Percentiles rank a stretch among this genome's conserved stretches.
Conservation (phyloP, 176 grass and related monocot genomes). For the Oryza glaberrima region DNA sequence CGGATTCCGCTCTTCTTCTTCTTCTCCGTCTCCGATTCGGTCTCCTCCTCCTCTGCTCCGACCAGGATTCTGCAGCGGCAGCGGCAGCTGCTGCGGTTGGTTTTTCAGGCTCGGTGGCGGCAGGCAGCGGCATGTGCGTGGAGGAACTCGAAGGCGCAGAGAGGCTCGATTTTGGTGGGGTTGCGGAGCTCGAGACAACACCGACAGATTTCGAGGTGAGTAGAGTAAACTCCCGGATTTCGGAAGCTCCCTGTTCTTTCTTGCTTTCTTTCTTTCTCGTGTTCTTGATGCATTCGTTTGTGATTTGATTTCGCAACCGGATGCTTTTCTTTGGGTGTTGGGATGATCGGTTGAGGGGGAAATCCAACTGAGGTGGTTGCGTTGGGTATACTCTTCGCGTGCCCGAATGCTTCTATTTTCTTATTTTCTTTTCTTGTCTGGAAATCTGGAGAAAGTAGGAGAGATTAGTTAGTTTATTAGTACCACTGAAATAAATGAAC, state of each 20-base stretch:
- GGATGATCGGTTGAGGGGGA: not conserved
- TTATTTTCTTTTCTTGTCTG: not conserved
- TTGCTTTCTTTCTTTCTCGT: not conserved
- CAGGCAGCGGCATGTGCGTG: constrained; percentile 60
- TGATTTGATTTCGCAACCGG: not conserved
- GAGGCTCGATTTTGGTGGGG: constrained; percentile 46
- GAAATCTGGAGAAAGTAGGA: constrained; percentile 5
- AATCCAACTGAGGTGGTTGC: constrained; percentile 17
- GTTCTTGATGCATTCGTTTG: not conserved
- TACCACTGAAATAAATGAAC: constrained; percentile 39
- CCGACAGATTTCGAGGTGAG: constrained; percentile 50
- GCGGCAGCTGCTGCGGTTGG: not conserved
- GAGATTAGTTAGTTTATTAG: constrained; percentile 27
- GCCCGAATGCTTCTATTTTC: constrained; percentile 18
- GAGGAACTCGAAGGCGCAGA: constrained; percentile 68
- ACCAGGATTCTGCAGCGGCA: not conserved
- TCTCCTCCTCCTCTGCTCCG: not conserved
- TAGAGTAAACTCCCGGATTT: not conserved
- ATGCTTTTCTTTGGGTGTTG: not conserved
- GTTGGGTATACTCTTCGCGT: constrained; percentile 24
- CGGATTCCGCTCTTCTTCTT: not conserved
- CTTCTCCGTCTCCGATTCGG: not conserved
- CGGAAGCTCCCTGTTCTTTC: not conserved
- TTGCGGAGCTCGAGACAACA: constrained; percentile 48
- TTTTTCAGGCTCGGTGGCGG: not conserved